Evolutionary conservation across 2,329 filamentous ascomycete genomes (phyloP), one percentile per base, ranked within the genome.

Genomic region (Monilinia fructicola): DNA sequence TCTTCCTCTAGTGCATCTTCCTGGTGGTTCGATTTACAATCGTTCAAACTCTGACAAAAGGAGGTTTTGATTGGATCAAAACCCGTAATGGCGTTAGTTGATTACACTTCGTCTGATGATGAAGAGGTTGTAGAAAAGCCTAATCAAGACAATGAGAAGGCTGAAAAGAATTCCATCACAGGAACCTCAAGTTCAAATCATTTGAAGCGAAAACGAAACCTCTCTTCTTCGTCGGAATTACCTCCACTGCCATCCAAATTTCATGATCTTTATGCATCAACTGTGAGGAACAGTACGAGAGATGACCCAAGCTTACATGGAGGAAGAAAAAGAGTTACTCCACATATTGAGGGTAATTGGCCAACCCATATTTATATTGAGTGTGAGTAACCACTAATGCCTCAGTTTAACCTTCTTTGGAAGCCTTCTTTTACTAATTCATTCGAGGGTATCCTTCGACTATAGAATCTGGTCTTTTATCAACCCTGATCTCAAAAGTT

Each of bases 341-440:
- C 94, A 31, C 95, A 99, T 78, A 82, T 94, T 35, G 86, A 88
- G 67, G 95, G 95, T 68, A 92, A 93, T 77, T 99, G 95, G 95
- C 92, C 94, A 1, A 92, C 89, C 44, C 94, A 98, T 78, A 77
- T 98, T 55, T 98, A 96, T 77, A 82, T 97, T 66, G 94, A 98
- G 80, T 99, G 95, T 96, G 83, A 79, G 87, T 66, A 63, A 18
- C 65, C 65, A 52, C 61, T 14, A 40, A 54, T 61, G 62, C 23
- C n/a, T 66, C 21, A 65, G 18, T 46, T 48, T 65, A 5, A 23
- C 21, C 56, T 35, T 35, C 40, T 58, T 35, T 31, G 31, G 31
- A 53, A 35, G 53, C 48, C 66, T 52, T n/a, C n/a, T 58, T 67
- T 59, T 14, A 67, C 73, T 75, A 64, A 76, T 67, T 72, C 42